phyloP scores from a whole-genome alignment of 1,284 basidiomycete genomes.

The Ustilago shanxiensis region DNA sequence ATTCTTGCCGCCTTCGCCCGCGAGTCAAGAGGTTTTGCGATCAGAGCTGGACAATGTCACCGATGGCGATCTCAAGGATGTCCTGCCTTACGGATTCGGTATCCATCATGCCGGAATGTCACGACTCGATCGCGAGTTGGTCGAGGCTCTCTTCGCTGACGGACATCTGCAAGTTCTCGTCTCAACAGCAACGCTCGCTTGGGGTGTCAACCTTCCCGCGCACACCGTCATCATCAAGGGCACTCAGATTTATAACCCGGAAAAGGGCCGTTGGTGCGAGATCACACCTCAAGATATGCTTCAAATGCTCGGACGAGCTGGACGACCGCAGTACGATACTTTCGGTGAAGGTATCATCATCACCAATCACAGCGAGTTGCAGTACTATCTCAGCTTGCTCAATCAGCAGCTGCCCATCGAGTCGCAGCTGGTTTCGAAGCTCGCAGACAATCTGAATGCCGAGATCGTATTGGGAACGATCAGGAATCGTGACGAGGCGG shows the following conservation, averaged over 20 bases:
- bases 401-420: conserved; percentile 81
- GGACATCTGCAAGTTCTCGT: conserved; percentile 94
- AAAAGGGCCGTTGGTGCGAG: conserved; percentile 97
- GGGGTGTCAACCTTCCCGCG: conserved; percentile 98
- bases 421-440: conserved; percentile 89
- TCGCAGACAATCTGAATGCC: conserved; percentile 96
- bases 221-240: conserved; percentile 99
- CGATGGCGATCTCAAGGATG: conserved; percentile 86
- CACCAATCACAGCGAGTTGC: conserved; percentile 95
- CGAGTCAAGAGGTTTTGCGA: conserved; percentile 62
- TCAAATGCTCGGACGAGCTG: conserved; percentile 98
- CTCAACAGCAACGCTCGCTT: conserved; percentile 96
- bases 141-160: conserved; percentile 94
- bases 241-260: conserved; percentile 98
- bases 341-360: conserved; percentile 99
- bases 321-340: conserved; percentile 97
- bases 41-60: conserved; percentile 85
- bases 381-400: conserved; percentile 79
- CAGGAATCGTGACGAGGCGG: conserved; percentile 91
- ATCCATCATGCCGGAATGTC: conserved; percentile 99
- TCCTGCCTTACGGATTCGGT: conserved; percentile 95
- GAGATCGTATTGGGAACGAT: conserved; percentile 97
- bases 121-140: conserved; percentile 89
- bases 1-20: conserved; percentile 76
- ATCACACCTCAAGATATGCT: conserved; percentile 95